phyloP scores from a whole-genome alignment of 148 eudicot genomes.

The Agrostemma githago region DNA sequence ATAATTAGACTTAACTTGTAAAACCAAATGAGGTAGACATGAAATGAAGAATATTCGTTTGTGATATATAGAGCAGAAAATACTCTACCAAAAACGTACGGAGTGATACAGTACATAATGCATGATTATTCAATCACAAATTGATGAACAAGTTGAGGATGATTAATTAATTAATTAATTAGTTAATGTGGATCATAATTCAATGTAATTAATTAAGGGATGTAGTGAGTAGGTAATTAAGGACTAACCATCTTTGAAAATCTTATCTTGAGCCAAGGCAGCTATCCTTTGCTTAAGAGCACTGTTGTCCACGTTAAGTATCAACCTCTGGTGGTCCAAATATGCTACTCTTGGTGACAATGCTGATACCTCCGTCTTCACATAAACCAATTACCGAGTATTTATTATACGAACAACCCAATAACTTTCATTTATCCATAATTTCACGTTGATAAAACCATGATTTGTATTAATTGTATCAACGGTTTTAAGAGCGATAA shows the following conservation, averaged over 20 bases:
- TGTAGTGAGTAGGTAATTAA: not conserved
- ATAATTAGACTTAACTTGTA: not conserved
- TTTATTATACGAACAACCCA: too few species aligned
- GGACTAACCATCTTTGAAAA: constrained; percentile 81
- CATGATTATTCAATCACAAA: not conserved
- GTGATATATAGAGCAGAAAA: not conserved
- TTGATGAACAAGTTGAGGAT: constrained; percentile 14
- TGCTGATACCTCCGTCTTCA: constrained; percentile 83
- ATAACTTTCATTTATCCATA: not conserved
- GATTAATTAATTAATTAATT: not conserved
- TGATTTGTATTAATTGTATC: not conserved
- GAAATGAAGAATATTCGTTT: not conserved
- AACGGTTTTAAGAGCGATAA: not conserved
- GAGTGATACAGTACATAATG: not conserved
- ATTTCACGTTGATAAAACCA: not conserved
- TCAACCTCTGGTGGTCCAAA: constrained; percentile 83
- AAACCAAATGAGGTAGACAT: not conserved
- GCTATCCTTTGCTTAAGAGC: constrained; percentile 90
- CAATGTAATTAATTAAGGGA: not conserved
- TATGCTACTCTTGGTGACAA: constrained; percentile 93
- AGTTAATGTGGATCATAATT: constrained; percentile 3
- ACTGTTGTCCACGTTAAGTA: constrained; percentile 81
- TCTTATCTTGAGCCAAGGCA: constrained; percentile 86
- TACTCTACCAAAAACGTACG: constrained; percentile 2
- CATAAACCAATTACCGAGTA: constrained; percentile 2